Base-by-base conservation (phyloP, 2,329 filamentous ascomycete species). In the Pyricularia sp. region DNA sequence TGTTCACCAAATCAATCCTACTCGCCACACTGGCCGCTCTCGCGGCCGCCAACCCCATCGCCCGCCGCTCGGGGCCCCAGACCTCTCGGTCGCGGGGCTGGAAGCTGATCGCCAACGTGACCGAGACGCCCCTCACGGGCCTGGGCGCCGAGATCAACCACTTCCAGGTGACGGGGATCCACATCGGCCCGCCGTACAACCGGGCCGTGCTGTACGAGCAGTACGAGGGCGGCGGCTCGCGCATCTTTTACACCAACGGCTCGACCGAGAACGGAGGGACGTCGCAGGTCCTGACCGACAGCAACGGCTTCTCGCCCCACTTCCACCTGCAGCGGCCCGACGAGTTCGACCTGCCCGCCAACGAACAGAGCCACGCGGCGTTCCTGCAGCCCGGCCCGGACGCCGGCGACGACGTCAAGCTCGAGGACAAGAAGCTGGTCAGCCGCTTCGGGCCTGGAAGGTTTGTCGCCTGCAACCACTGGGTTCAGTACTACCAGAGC, bases 191-290 rank as follows among this genome's bases (percentile, higher is more conserved):
- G 0, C 78, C 76, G 1, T 65, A 73, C 10, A 75, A 73, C 64
- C 73, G 76, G 2, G 78, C 76, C 9, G 75, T 77, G 1, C 71
- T 79, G 13, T 65, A 68, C 6, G 66, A 68, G 24, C 68, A 71
- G 31, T 63, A 66, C 33, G 64, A 66, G 2, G 24, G 30, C 10
- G 64, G 60, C 5, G 62, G 64, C 16, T 71, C 70, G 6, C 72
- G 73, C 62, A 68, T 78, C 66, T 83, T 82, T 69, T 83, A 82
- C 75, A 72, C 78, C 65, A 83, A 83, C 68, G 79, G 77, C 68
- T 81, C 80, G 13, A 19, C 13, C 28, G 73, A 73, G 13, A 65
- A 70, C 7, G 73, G 78, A 53, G 67, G 75, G 7, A 68, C 69
- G 22, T 73, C 74, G 44, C 74, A 72, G 57, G 70, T 79, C 62